A percentile compares a stretch with the other conserved stretches of the same genome.
Conservation (phyloP, 257 asterid genomes). For the Capsicum baccatum region DNA sequence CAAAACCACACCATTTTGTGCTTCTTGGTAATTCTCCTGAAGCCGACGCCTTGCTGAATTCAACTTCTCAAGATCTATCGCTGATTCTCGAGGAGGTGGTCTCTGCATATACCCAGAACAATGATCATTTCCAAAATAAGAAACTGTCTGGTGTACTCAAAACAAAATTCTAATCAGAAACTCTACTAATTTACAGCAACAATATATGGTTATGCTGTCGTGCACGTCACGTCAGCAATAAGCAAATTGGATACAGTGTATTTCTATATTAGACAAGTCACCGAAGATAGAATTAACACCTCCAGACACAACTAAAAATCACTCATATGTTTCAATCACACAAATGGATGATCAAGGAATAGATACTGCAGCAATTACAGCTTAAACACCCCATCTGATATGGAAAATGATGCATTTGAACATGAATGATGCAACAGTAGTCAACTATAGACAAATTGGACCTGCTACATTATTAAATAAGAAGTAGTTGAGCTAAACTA, state of each 20-base stretch:
- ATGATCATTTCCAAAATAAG: background rate
- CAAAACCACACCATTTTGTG: constrained; percentile 76
- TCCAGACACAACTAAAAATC: background rate
- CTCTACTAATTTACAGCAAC: background rate
- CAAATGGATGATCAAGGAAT: background rate
- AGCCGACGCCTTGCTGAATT: constrained; percentile 89
- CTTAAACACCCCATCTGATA: background rate
- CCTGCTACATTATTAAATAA: constrained; percentile 2
- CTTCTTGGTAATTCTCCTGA: constrained; percentile 99
- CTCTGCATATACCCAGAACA: constrained; percentile 60
- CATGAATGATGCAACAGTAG: background rate
- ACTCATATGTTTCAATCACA: background rate
- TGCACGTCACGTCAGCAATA: constrained; percentile 6
- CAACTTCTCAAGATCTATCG: constrained; percentile 70
- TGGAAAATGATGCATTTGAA: constrained; percentile 5
- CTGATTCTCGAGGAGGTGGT: constrained; percentile 61
- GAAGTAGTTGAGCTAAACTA: constrained; percentile 11
- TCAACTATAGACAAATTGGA: background rate
- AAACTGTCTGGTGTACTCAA: background rate
- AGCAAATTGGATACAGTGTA: background rate
- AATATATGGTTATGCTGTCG: background rate
- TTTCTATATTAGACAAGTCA: background rate
- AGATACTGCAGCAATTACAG: background rate
- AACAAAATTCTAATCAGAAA: background rate
- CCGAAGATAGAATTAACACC: background rate